phyloP scores from a whole-genome alignment of 2,329 filamentous ascomycete species.

The Cladosporium halotolerans region DNA sequence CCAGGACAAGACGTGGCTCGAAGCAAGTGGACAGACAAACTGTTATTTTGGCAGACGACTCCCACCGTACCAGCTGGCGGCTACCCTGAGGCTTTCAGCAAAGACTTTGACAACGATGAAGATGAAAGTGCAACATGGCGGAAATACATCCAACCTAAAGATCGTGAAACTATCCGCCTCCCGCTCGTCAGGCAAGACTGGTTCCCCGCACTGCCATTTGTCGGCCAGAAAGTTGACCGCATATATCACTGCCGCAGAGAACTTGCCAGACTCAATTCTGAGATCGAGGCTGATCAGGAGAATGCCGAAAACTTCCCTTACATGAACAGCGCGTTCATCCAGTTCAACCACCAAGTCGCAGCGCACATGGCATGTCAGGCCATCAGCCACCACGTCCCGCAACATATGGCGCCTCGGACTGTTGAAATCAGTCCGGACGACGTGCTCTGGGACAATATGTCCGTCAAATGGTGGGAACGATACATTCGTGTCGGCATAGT shows the following conservation, averaged over 20 bases:
- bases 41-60: constrained; percentile 27
- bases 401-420: constrained; percentile 84
- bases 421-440: constrained; percentile 93
- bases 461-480: constrained; percentile 86
- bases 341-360: constrained; percentile 96
- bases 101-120: constrained; percentile 22
- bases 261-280: constrained; percentile 77
- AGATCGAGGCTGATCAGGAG: constrained; percentile 86
- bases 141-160: constrained; percentile 71
- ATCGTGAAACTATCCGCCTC: constrained; percentile 78
- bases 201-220: constrained; percentile 69
- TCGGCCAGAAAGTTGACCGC: constrained; percentile 88
- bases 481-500: constrained; percentile 68
- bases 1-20: constrained; percentile 10
- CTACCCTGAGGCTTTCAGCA: constrained; percentile 55
- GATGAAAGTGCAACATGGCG: constrained; percentile 68
- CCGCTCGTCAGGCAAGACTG: constrained; percentile 57
- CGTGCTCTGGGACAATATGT: constrained; percentile 96
- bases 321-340: constrained; percentile 96
- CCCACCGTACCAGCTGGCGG: constrained; percentile 21
- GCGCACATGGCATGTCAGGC: constrained; percentile 98
- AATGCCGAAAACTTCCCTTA: constrained; percentile 78
- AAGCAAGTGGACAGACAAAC: constrained; percentile 26
- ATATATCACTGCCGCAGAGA: constrained; percentile 88
- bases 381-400: constrained; percentile 81